These are phyloP conservation scores for Russula sp. DNA, from an alignment of 768 basidiomycete genomes.

Conservation along the genomic window DNA sequence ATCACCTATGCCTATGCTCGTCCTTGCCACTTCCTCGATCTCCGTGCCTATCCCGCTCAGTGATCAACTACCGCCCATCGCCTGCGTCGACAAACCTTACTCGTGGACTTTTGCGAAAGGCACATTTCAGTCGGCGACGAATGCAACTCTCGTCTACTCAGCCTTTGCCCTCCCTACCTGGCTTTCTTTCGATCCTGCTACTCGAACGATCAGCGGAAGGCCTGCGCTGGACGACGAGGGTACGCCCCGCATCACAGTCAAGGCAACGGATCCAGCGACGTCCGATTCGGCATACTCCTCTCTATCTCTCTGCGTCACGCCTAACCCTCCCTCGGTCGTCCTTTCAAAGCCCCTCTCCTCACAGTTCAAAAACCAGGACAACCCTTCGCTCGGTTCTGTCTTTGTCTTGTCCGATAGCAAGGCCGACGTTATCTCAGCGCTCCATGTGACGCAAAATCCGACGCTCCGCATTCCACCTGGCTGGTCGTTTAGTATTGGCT, in stretches of 20 bases:
- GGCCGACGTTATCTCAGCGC: constrained; percentile 48
- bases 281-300: constrained; percentile 46
- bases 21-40: constrained; percentile 37
- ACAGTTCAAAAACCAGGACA: constrained; percentile 57
- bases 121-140: constrained; percentile 59
- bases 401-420: constrained; percentile 50
- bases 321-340: constrained; percentile 49
- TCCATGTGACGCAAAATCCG: constrained; percentile 46
- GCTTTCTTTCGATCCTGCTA: constrained; percentile 66
- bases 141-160: constrained; percentile 48
- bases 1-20: constrained; percentile 29
- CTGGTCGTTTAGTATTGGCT: constrained; percentile 92
- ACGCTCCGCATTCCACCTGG: constrained; percentile 68
- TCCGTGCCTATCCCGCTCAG: constrained; percentile 58
- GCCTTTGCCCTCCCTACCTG: constrained; percentile 64
- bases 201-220: constrained; percentile 63
- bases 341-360: constrained; percentile 51
- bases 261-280: constrained; percentile 54
- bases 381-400: constrained; percentile 71
- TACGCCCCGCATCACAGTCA: constrained; percentile 55
- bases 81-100: constrained; percentile 61
- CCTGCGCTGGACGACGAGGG: constrained; percentile 65
- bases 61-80: constrained; percentile 75
- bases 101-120: constrained; percentile 62
- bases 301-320: constrained; percentile 57